These are phyloP conservation scores for Corylus avellana DNA, from an alignment of 306 rosid genomes.

Conservation along the genomic window DNA sequence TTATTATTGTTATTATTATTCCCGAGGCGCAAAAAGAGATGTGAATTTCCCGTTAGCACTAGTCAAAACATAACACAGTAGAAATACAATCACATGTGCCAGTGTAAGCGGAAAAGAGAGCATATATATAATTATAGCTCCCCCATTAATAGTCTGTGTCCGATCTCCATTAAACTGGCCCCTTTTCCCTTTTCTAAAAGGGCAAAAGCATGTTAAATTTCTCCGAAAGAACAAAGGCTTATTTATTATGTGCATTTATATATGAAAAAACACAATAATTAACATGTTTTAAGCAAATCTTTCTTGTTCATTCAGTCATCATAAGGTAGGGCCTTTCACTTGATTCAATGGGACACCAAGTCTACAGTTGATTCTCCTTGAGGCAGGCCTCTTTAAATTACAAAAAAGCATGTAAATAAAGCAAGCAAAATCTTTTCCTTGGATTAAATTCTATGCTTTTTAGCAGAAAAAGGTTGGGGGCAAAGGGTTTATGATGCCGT, in stretches of 20 bases:
- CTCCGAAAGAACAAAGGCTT: slow-evolving; percentile 18
- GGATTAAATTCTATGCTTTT: slow-evolving; percentile 31
- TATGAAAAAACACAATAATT: slow-evolving; percentile 30
- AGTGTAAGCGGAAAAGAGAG: slow-evolving; percentile 34
- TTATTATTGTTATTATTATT: neutral
- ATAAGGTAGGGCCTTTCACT: slow-evolving; percentile 16
- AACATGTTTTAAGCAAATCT: slow-evolving; percentile 31
- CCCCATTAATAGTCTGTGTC: slow-evolving; percentile 47
- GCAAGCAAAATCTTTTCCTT: slow-evolving; percentile 25
- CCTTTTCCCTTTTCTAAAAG: slow-evolving; percentile 27
- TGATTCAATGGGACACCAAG: slow-evolving; percentile 21
- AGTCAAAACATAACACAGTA: slow-evolving; percentile 25
- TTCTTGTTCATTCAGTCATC: slow-evolving; percentile 27
- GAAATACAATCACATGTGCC: slow-evolving; percentile 34
- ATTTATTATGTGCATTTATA: neutral
- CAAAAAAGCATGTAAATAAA: slow-evolving; percentile 6
- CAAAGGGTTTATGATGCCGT: slow-evolving; percentile 38
- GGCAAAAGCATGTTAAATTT: slow-evolving; percentile 39
- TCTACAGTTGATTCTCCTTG: slow-evolving; percentile 13
- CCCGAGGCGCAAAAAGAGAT: slow-evolving; percentile 6
- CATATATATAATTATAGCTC: slow-evolving; percentile 26
- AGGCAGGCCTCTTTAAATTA: slow-evolving; percentile 19
- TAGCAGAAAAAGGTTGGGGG: slow-evolving; percentile 3
- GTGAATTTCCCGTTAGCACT: neutral
- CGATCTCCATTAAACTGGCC: slow-evolving; percentile 39